Evolutionary conservation across 1,284 basidiomycete genomes (phyloP).

Genomic region (Pterulicium gracile): DNA sequence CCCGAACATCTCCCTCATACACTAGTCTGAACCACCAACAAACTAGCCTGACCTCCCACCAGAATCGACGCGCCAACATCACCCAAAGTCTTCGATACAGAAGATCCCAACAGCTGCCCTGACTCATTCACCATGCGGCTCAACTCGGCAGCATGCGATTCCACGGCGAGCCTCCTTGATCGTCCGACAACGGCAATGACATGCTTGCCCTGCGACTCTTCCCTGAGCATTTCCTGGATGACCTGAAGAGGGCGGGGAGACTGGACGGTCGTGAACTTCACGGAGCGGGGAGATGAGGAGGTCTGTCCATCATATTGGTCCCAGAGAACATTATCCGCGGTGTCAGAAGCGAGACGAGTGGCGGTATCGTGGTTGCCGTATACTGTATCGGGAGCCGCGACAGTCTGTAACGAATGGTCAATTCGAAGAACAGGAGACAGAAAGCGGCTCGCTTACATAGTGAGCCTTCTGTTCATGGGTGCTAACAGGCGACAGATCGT

Average conservation of each 20-base stretch:
- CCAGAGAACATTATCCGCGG: conserved; percentile 67
- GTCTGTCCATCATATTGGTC: conserved; percentile 32
- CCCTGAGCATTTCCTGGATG: conserved; percentile 32
- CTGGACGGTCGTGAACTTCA: conserved; percentile 39
- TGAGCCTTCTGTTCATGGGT: conserved; percentile 18
- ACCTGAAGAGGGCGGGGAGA: conserved; percentile 45
- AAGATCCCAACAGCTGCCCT: conserved; percentile 36
- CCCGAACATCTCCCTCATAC: background rate
- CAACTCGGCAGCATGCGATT: conserved; percentile 49
- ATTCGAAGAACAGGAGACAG: conserved; percentile 6
- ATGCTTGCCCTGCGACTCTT: conserved; percentile 18
- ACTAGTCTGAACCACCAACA: conserved; percentile 53
- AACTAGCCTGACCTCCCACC: conserved; percentile 33
- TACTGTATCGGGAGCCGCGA: conserved; percentile 51
- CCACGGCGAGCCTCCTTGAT: conserved; percentile 56
- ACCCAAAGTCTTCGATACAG: conserved; percentile 67
- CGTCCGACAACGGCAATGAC: conserved; percentile 65
- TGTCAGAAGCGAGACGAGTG: conserved; percentile 56
- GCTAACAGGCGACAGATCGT: conserved; percentile 19
- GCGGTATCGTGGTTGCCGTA: conserved; percentile 55
- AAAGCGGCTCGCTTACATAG: conserved; percentile 7
- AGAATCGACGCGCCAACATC: conserved; percentile 64
- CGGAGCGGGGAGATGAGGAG: conserved; percentile 31
- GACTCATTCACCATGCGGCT: conserved; percentile 37
- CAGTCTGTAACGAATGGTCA: conserved; percentile 23